Evolutionary conservation across 2,329 filamentous ascomycete species (phyloP), one percentile per base, ranked within the genome.

Genomic region (Botrytis medusae): DNA sequence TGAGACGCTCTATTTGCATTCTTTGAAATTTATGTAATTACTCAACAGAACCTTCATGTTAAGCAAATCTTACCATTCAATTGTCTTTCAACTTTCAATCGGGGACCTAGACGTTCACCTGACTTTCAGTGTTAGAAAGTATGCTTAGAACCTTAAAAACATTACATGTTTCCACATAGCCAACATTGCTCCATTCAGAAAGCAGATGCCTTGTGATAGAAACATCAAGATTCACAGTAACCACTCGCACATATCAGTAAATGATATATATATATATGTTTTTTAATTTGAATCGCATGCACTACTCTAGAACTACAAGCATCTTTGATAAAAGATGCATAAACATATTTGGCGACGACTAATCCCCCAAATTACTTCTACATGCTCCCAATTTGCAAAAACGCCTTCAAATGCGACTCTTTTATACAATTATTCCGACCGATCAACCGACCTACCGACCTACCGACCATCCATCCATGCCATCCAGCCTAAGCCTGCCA

Each of bases 351-450:
- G 46, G 64, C 34, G 71, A 60, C 62, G 46, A 68, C 48, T 29
- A 68, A n/a, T 67, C 40, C 32, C 14, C 20, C 22, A 59, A 59
- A 37, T 68, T 72, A 72, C 71, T 72, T 72, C 63, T 72, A 72
- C 62, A 72, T 72, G 51, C 40, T 48, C 44, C 62, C 51, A 37
- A 22, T 20, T 54, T 51, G n/a, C 71, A 72, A 67, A 44, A 68
- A 72, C 62, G 40, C 62, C 71, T 54, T 46, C 20, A 40, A 51
- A 72, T 72, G 71, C 62, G n/a, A 61, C 29, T 20, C 6, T 68
- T 61, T 72, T 61, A 37, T 72, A 72, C 70, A 72, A 61, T 70
- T 42, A 48, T 48, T 54, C 60, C n/a, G 44, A 54, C 71, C 63
- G 32, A 51, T 54, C 54, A 61, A 32, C 69, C 59, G 25, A 37